A percentile compares a stretch with the other conserved stretches of the same genome.
phyloP scores from a whole-genome alignment of 345 rosid genomes.

The Salix suchowensis region DNA sequence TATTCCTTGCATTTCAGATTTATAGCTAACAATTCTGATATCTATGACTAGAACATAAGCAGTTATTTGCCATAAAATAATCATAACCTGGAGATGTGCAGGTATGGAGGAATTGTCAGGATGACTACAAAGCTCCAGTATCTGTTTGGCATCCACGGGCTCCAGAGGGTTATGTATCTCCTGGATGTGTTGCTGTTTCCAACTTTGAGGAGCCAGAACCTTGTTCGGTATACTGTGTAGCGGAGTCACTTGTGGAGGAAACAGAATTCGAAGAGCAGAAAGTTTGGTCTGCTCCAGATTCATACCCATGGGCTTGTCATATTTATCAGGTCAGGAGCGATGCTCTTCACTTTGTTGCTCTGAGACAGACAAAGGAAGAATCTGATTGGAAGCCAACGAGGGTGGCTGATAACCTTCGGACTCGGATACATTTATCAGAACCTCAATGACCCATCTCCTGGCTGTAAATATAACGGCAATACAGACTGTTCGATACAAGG shows the following conservation, averaged over 20 bases:
- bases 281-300: slow-evolving; percentile 77
- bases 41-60: neutral
- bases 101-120: slow-evolving; percentile 95
- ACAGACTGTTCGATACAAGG: neutral
- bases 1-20: too few relatives aligned
- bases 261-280: slow-evolving; percentile 79
- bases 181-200: slow-evolving; percentile 67
- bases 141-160: slow-evolving; percentile 96
- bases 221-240: slow-evolving; percentile 53
- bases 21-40: too few relatives aligned
- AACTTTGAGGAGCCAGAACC: slow-evolving; percentile 69
- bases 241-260: slow-evolving; percentile 60
- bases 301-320: slow-evolving; percentile 92
- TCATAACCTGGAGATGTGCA: slow-evolving; percentile 19
- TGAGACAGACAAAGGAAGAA: slow-evolving; percentile 65
- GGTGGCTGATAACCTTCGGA: slow-evolving; percentile 46
- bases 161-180: slow-evolving; percentile 69
- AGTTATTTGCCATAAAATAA: neutral
- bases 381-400: slow-evolving; percentile 70
- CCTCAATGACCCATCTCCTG: neutral
- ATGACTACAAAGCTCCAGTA: slow-evolving; percentile 59
- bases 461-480: neutral
- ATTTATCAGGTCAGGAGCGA: slow-evolving; percentile 79
- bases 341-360: slow-evolving; percentile 83
- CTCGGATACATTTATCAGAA: neutral